Evolutionary conservation across 306 rosid genomes (phyloP).

Genomic region (Cucumis cinereus): DNA sequence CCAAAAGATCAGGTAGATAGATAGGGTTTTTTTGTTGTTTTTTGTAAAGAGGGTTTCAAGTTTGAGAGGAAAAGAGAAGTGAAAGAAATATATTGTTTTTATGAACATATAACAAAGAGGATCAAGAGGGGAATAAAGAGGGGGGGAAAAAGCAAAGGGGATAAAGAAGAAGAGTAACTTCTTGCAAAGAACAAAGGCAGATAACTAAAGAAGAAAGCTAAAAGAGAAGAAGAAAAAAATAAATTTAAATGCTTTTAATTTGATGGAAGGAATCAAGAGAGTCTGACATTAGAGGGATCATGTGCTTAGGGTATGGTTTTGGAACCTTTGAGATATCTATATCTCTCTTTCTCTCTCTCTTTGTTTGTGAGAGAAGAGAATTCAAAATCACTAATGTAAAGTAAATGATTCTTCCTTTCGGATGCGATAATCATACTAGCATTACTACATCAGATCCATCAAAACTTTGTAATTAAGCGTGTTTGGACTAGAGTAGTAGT

Average conservation of each 20-base stretch:
- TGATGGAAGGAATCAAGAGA: slow-evolving; percentile 64
- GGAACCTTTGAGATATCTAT: slow-evolving; percentile 25
- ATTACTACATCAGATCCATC: too few species aligned
- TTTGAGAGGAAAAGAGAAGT: slow-evolving; percentile 10
- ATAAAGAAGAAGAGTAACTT: slow-evolving; percentile 82
- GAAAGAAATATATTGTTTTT: slow-evolving; percentile 39
- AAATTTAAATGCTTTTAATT: slow-evolving; percentile 7
- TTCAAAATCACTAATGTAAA: slow-evolving; percentile 62
- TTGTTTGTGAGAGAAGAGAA: slow-evolving; percentile 16
- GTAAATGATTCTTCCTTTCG: slow-evolving; percentile 61
- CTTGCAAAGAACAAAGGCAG: slow-evolving; percentile 66
- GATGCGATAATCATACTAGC: too few species aligned
- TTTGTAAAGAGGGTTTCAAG: background rate
- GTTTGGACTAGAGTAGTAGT: too few species aligned
- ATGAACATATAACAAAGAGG: slow-evolving; percentile 65
- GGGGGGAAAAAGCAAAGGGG: slow-evolving; percentile 18
- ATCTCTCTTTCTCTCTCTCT: background rate
- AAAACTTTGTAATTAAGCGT: too few species aligned
- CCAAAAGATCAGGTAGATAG: slow-evolving; percentile 21
- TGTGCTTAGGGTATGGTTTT: slow-evolving; percentile 67
- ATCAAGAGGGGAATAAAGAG: slow-evolving; percentile 85
- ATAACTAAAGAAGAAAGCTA: slow-evolving; percentile 20
- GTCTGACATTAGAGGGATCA: slow-evolving; percentile 71
- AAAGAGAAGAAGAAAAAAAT: slow-evolving; percentile 15
- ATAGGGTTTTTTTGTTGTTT: slow-evolving; percentile 22